Base-by-base conservation (phyloP, 2,329 filamentous ascomycete species). In the Talaromyces funiculosus region DNA sequence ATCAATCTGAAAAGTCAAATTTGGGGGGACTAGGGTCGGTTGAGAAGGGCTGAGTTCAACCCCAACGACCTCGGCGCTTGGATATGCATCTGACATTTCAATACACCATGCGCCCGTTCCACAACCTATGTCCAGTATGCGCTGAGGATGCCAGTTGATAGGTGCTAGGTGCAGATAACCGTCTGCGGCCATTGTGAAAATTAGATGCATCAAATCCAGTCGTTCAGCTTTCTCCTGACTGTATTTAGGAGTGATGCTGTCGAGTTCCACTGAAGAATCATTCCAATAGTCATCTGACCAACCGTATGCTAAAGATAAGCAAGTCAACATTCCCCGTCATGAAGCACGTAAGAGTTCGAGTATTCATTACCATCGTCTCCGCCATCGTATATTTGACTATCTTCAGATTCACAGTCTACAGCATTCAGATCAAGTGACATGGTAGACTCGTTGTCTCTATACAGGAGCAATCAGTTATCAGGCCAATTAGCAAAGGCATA, bases 21-120 rank as follows among this genome's bases (percentile, higher is more conserved):
- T 65, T 10, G 63, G 65, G n/a, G 65, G 68, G 18, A 68, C 61
- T 66, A 72, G 73, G 57, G 70, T 67, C 4, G 77, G 77, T 63
- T 80, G 78, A 47, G 78, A 79, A 51, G 77, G 75, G 3, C 72
- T 75, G 49, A 79, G 72, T 60, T 79, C 77, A 14, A 72, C 77
- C 47, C 78, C 79, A 3, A 74, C 72, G 45, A 81, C 71, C 26
- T 70, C 66, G 29, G 76, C 74, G 42, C 66, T 67, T 18, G 71
- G 72, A 57, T 71, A 64, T 29, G 71, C 20, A 67, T 73, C 38
- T 56, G 62, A 66, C 18, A 68, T 71, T 47, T 74, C 69, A 49
- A 75, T 72, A 37, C 71, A 71, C 73, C 73, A 75, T 14, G 71
- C 70, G 8, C 71, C 72, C 53, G 66, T 75, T n/a, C 73, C 73